Conservation (phyloP, 164 flowering plant species). For the Tetrastigma voinierianum region DNA sequence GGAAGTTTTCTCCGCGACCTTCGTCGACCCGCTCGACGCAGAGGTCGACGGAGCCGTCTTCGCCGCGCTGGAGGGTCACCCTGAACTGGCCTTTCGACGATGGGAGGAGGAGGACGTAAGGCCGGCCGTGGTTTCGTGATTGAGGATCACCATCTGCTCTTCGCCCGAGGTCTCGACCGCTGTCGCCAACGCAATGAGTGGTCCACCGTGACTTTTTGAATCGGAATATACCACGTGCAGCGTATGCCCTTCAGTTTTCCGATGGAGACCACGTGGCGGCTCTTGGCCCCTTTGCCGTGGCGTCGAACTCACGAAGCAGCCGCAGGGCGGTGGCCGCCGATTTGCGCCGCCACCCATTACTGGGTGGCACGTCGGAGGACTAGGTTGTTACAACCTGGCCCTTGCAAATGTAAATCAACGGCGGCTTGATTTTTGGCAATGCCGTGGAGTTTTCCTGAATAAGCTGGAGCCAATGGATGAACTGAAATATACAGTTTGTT, state of each 20-base stretch:
- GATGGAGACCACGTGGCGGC: conserved; percentile 60
- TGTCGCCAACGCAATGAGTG: conserved; percentile 78
- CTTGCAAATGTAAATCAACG: conserved; percentile 29
- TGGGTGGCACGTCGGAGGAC: conserved; percentile 9
- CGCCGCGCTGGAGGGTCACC: conserved; percentile 66
- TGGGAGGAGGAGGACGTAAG: conserved; percentile 67
- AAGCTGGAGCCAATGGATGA: conserved; percentile 38
- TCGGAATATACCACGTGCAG: conserved; percentile 86
- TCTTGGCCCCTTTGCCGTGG: conserved; percentile 29
- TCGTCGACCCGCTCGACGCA: conserved; percentile 82
- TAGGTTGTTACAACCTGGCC: conserved; percentile 29
- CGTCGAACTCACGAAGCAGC: conserved; percentile 65
- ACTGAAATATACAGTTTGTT: background rate
- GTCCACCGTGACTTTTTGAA: conserved; percentile 99
- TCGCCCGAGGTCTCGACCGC: conserved; percentile 74
- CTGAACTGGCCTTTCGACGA: conserved; percentile 72
- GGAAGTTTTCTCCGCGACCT: conserved; percentile 34
- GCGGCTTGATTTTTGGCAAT: background rate
- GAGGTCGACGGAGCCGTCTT: conserved; percentile 53
- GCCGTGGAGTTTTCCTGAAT: conserved; percentile 13
- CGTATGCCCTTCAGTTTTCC: conserved; percentile 50
- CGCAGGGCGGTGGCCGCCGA: conserved; percentile 15
- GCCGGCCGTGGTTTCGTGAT: conserved; percentile 49
- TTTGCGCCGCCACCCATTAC: background rate
- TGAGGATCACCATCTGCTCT: conserved; percentile 69